Percentiles rank a stretch among this genome's conserved stretches.
phyloP scores from a whole-genome alignment of 2,329 filamentous ascomycete species.

The Aspergillus sp. region DNA sequence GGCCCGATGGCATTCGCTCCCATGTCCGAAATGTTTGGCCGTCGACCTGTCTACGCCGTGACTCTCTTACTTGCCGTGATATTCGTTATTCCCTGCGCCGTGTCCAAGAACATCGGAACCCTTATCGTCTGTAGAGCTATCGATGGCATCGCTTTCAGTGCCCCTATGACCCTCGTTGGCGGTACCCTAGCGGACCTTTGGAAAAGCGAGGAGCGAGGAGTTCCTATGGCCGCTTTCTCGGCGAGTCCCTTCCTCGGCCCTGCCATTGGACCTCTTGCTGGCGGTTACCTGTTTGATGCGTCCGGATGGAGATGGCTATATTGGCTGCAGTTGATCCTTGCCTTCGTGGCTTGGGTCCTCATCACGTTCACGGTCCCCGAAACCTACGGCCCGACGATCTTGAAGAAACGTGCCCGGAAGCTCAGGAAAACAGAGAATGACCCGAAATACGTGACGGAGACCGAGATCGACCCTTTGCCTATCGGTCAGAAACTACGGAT shows the following conservation, averaged over 20 bases:
- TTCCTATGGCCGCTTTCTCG: conserved; percentile 83
- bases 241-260: conserved; percentile 82
- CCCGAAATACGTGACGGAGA: conserved; percentile 70
- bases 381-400: conserved; percentile 79
- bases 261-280: conserved; percentile 72
- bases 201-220: conserved; percentile 77
- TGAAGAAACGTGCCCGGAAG: conserved; percentile 68
- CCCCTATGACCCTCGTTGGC: conserved; percentile 82
- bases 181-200: conserved; percentile 83
- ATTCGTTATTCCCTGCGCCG: conserved; percentile 78
- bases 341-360: conserved; percentile 67
- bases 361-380: conserved; percentile 89
- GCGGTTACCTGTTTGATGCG: conserved; percentile 71
- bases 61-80: conserved; percentile 70
- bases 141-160: conserved; percentile 80
- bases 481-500: conserved; percentile 67
- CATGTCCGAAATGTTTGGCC: conserved; percentile 71
- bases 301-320: conserved; percentile 81
- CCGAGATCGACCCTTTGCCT: conserved; percentile 73
- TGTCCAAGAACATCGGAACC: conserved; percentile 72
- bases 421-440: conserved; percentile 69
- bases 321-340: conserved; percentile 80
- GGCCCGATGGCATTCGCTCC: conserved; percentile 79
- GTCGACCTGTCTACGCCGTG: conserved; percentile 67
- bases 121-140: conserved; percentile 74